Percentiles rank a stretch among this genome's conserved stretches.
phyloP scores from a whole-genome alignment of 2,329 filamentous ascomycete species.

The Talaromyces sp. region DNA sequence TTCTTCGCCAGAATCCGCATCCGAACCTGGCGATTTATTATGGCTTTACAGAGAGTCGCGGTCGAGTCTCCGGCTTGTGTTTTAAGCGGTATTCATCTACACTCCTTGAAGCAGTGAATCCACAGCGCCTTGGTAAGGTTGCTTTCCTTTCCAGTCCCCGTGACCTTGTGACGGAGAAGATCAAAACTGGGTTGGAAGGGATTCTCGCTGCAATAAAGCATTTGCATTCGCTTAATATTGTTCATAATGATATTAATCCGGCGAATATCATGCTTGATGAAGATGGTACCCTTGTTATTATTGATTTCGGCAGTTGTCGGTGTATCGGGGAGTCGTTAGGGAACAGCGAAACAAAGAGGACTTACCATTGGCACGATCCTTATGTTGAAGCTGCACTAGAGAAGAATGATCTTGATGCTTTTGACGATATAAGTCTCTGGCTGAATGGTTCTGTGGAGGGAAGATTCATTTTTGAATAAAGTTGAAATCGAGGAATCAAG shows the following conservation, averaged over 20 bases:
- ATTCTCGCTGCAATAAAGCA: constrained; percentile 31
- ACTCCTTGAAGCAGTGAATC: constrained; percentile 28
- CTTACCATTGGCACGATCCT: constrained; percentile 23
- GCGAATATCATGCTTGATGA: constrained; percentile 35
- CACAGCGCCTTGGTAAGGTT: constrained; percentile 16
- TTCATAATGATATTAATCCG: constrained; percentile 36
- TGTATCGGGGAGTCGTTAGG: too few species aligned
- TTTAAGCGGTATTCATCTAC: constrained; percentile 28
- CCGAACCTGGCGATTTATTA: constrained; percentile 32
- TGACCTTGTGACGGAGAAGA: constrained; percentile 18
- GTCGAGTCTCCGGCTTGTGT: constrained; percentile 28
- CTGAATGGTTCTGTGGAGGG: constrained; percentile 14
- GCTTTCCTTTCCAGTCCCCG: constrained; percentile 23
- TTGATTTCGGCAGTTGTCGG: too few species aligned
- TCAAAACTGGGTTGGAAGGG: constrained; percentile 19
- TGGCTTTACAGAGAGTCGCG: constrained; percentile 15
- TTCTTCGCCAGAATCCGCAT: constrained; percentile 28
- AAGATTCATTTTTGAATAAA: too few species aligned
- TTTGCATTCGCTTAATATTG: constrained; percentile 31
- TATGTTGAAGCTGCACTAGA: constrained; percentile 15
- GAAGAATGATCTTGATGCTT: constrained; percentile 26
- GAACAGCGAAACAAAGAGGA: constrained; percentile 19
- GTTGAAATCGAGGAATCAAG: too few species aligned
- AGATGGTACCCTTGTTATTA: constrained; percentile 18
- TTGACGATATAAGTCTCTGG: constrained; percentile 17